phyloP scores from a whole-genome alignment of 164 flowering plant species.

The Platanus orientalis region DNA sequence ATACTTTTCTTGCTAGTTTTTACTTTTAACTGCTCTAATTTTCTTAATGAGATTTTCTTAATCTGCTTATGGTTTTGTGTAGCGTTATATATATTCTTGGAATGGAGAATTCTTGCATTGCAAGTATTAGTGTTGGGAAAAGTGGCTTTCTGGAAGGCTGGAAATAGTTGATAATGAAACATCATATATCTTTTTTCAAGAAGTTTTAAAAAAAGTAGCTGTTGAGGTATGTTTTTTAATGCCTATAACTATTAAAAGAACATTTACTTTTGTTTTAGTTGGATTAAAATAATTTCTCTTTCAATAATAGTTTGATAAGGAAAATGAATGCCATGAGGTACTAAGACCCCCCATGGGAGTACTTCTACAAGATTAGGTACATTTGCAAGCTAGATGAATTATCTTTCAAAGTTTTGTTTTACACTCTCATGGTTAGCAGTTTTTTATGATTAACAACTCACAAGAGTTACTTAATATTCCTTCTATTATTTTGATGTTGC shows the following conservation, averaged over 20 bases:
- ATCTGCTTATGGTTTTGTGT: slow-evolving; percentile 17
- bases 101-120: slow-evolving; percentile 69
- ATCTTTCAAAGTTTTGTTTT: slow-evolving; percentile 4
- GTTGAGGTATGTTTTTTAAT: slow-evolving; percentile 48
- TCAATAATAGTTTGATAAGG: slow-evolving; percentile 61
- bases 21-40: background rate
- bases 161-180: slow-evolving; percentile 82
- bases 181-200: slow-evolving; percentile 83
- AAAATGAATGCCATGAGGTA: slow-evolving; percentile 49
- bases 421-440: slow-evolving; percentile 6
- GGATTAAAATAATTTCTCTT: slow-evolving; percentile 5
- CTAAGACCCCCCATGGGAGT: slow-evolving; percentile 71
- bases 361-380: slow-evolving; percentile 80
- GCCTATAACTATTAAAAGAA: background rate
- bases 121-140: slow-evolving; percentile 51
- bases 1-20: background rate
- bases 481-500: slow-evolving; percentile 48
- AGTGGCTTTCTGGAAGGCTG: slow-evolving; percentile 50
- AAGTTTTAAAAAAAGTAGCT: slow-evolving; percentile 45
- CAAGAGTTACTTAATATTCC: slow-evolving; percentile 48
- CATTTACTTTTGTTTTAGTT: background rate
- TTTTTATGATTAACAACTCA: slow-evolving; percentile 37
- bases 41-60: background rate
- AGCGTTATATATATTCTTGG: slow-evolving; percentile 70
- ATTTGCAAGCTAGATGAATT: slow-evolving; percentile 4